These are phyloP conservation scores for Rhizopus sp. DNA, from an alignment of 371 early-diverging fungal genomes.

Conservation along the genomic window DNA sequence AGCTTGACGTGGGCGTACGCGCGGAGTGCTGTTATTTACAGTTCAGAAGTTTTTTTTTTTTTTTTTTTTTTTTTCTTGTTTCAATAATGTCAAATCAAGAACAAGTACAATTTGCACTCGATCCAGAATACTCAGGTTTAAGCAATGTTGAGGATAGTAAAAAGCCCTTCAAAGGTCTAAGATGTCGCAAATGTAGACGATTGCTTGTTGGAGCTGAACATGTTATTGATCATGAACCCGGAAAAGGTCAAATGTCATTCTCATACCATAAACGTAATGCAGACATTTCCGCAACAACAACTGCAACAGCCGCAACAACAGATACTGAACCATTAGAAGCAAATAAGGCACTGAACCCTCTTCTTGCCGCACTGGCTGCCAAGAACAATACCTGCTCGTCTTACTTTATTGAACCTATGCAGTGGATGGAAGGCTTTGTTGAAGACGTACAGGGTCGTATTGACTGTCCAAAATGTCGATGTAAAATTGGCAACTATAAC, in stretches of 20 bases:
- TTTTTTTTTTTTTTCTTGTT: too few relatives aligned
- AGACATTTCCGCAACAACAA: slow-evolving; percentile 37
- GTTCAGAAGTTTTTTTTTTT: too few relatives aligned
- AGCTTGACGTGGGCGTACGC: too few relatives aligned
- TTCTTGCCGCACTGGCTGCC: slow-evolving; percentile 42
- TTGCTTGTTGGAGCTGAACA: slow-evolving; percentile 59
- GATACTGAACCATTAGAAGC: slow-evolving; percentile 20
- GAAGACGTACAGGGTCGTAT: slow-evolving; percentile 74
- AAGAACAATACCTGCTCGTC: slow-evolving; percentile 64
- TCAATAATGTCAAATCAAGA: slow-evolving; percentile 8
- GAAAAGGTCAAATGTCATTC: slow-evolving; percentile 73
- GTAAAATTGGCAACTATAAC: slow-evolving; percentile 81
- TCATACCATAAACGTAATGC: slow-evolving; percentile 69
- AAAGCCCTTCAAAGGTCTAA: slow-evolving; percentile 30
- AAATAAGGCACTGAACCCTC: slow-evolving; percentile 41
- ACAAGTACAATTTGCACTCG: slow-evolving; percentile 51
- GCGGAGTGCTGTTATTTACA: too few relatives aligned
- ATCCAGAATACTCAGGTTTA: slow-evolving; percentile 42
- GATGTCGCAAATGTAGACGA: slow-evolving; percentile 65
- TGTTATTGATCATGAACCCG: slow-evolving; percentile 72
- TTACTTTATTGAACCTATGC: slow-evolving; percentile 85
- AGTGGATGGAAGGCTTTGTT: slow-evolving; percentile 72
- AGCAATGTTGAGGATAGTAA: slow-evolving; percentile 11
- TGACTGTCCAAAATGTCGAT: slow-evolving; percentile 80
- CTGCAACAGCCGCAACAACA: slow-evolving; percentile 6